phyloP scores from a whole-genome alignment of 2,329 filamentous ascomycete genomes.

The Westerdykella sp. region DNA sequence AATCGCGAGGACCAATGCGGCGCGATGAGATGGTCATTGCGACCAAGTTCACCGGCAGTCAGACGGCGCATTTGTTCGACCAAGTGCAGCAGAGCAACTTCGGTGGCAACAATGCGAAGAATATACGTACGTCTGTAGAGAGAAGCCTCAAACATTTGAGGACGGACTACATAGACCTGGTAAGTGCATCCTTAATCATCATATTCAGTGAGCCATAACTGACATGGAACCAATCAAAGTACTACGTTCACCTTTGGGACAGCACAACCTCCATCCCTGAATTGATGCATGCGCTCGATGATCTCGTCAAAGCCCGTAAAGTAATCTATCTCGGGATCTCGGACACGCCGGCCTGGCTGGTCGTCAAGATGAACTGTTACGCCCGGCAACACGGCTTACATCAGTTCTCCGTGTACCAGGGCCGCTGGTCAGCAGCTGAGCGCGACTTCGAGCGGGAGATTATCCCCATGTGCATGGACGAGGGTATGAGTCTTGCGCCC shows the following conservation, averaged over 20 bases:
- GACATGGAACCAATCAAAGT: slow-evolving; percentile 9
- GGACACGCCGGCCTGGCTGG: slow-evolving; percentile 37
- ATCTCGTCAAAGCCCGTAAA: slow-evolving; percentile 37
- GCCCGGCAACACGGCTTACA: slow-evolving; percentile 37
- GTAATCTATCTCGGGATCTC: slow-evolving; percentile 42
- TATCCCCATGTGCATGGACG: slow-evolving; percentile 40
- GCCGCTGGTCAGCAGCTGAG: slow-evolving; percentile 38
- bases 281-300: slow-evolving; percentile 41
- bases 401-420: slow-evolving; percentile 38
- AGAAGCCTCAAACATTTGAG: slow-evolving; percentile 24
- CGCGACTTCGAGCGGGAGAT: slow-evolving; percentile 44
- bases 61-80: slow-evolving; percentile 4
- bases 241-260: slow-evolving; percentile 40
- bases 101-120: slow-evolving; percentile 20
- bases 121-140: slow-evolving; percentile 18
- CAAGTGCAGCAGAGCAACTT: slow-evolving; percentile 19
- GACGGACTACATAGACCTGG: slow-evolving; percentile 59
- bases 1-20: slow-evolving; percentile 19
- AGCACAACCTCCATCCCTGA: slow-evolving; percentile 40
- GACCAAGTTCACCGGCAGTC: slow-evolving; percentile 34
- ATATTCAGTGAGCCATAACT: slow-evolving; percentile 11
- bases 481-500: slow-evolving; percentile 44
- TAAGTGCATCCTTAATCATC: slow-evolving; percentile 28
- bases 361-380: slow-evolving; percentile 28
- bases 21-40: slow-evolving; percentile 40